Percentiles rank a stretch among this genome's conserved stretches.
Evolutionary conservation across 345 rosid species (phyloP).

Genomic region (Limnanthes douglasii): DNA sequence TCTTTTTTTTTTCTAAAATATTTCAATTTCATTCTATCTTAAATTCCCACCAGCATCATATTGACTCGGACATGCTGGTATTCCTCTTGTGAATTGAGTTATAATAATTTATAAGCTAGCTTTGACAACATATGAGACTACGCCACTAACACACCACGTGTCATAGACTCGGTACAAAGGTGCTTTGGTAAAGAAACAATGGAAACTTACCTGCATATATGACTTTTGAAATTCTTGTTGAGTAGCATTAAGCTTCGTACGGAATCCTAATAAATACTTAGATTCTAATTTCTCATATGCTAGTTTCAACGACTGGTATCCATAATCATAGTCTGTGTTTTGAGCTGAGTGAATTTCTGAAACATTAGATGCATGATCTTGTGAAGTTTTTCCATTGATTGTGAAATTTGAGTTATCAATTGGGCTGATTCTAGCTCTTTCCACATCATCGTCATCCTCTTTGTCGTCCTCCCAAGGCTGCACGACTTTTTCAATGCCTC

Average conservation of each 20-base stretch:
- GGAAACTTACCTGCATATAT: constrained; percentile 43
- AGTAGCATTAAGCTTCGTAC: constrained; percentile 38
- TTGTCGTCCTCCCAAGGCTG: constrained; percentile 19
- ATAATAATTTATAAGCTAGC: too few relatives aligned
- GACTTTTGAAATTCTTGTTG: constrained; percentile 68
- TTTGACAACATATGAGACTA: too few relatives aligned
- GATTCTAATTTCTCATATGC: constrained; percentile 48
- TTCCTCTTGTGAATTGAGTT: too few relatives aligned
- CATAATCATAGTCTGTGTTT: constrained; percentile 17
- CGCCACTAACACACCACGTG: too few relatives aligned
- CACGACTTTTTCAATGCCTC: too few relatives aligned
- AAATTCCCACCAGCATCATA: too few relatives aligned
- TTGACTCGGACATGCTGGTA: too few relatives aligned
- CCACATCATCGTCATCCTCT: constrained; percentile 14
- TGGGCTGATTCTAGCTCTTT: constrained; percentile 10
- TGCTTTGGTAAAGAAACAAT: not conserved
- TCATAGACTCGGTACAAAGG: not conserved
- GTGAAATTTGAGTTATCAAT: constrained; percentile 14
- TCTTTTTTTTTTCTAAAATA: too few relatives aligned
- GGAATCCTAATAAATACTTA: constrained; percentile 65
- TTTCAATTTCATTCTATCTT: too few relatives aligned
- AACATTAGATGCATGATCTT: constrained; percentile 6
- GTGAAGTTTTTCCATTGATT: constrained; percentile 11
- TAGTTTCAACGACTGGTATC: constrained; percentile 21
- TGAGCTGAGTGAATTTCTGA: constrained; percentile 15